A percentile compares a stretch with the other conserved stretches of the same genome.
phyloP scores from a whole-genome alignment of 257 asterid species.

The Paulownia fortunei region DNA sequence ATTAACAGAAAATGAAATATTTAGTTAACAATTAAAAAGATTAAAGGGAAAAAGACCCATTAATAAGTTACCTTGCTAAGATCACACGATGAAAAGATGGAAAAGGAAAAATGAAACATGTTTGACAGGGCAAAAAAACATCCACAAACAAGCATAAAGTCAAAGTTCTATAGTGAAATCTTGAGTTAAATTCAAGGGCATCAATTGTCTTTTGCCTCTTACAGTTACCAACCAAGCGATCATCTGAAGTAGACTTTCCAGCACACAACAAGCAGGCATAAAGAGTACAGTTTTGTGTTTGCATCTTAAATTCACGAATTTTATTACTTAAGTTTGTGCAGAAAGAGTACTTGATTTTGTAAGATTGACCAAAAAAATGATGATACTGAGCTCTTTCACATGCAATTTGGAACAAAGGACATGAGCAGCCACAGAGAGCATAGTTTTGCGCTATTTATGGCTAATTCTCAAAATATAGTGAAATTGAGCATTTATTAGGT shows the following conservation, averaged over 20 bases:
- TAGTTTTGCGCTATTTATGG: neutral
- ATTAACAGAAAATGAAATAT: neutral
- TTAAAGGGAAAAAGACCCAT: neutral
- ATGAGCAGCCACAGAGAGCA: neutral
- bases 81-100: neutral
- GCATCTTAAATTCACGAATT: neutral
- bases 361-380: neutral
- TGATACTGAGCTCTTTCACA: neutral
- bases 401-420: neutral
- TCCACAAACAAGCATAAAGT: neutral
- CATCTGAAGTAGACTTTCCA: too few species aligned
- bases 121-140: neutral
- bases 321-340: neutral
- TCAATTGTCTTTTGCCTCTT: neutral
- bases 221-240: neutral
- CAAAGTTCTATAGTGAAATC: neutral
- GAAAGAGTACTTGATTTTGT: neutral
- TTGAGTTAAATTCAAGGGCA: neutral
- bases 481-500: neutral
- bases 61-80: neutral
- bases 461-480: neutral
- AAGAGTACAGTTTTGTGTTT: neutral
- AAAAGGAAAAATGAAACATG: neutral
- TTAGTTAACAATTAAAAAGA: slow-evolving; percentile 4
- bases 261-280: neutral